These are phyloP conservation scores for Beta macrorhiza DNA, from an alignment of 179 eudicot species.

Conservation along the genomic window DNA sequence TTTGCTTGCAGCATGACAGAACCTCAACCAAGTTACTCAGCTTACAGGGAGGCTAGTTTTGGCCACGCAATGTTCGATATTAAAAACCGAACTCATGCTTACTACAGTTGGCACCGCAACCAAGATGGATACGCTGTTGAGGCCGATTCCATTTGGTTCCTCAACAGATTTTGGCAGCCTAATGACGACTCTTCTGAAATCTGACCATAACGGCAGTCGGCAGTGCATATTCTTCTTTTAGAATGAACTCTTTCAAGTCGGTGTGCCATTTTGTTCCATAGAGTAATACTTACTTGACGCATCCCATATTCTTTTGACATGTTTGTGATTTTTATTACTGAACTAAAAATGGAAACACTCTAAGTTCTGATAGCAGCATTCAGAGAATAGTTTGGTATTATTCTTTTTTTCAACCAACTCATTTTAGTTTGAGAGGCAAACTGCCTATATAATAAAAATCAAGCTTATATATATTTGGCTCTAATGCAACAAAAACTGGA, in stretches of 20 bases:
- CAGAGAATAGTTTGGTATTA: neutral
- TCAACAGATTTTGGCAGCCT: conserved; percentile 43
- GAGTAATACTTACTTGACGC: neutral
- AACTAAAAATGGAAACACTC: neutral
- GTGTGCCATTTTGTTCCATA: neutral
- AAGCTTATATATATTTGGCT: no score
- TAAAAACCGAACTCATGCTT: conserved; percentile 34
- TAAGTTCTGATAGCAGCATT: neutral
- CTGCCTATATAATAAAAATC: no score
- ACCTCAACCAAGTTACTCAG: conserved; percentile 36
- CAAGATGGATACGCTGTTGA: conserved; percentile 42
- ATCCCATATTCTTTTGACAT: neutral
- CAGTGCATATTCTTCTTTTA: neutral
- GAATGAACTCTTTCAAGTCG: neutral
- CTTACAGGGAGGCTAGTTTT: conserved; percentile 34
- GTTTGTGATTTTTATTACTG: neutral
- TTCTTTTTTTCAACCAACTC: no score
- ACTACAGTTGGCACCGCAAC: conserved; percentile 58
- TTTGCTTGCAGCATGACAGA: conserved; percentile 26
- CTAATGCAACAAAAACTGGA: no score
- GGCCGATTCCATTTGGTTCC: conserved; percentile 47
- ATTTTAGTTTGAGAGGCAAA: no score
- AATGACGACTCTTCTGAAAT: conserved; percentile 31
- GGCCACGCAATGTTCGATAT: conserved; percentile 32
- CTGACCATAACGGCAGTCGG: neutral